Evolutionary conservation across 306 rosid species (phyloP).

Genomic region (Argentina anserina): DNA sequence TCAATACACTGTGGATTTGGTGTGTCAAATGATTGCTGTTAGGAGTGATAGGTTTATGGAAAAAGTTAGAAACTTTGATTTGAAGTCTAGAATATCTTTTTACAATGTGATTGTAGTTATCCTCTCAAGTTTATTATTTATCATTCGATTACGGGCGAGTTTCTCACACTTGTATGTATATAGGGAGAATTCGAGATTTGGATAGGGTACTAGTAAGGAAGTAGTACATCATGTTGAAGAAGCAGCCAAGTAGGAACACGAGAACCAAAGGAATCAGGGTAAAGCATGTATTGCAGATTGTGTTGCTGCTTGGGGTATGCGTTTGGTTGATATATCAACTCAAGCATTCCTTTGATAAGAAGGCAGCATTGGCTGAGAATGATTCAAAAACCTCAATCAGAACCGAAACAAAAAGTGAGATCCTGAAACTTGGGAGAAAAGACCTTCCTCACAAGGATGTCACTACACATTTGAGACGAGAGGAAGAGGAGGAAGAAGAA

Average conservation of each 20-base stretch:
- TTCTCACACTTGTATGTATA: conserved; percentile 16
- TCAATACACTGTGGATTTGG: not conserved
- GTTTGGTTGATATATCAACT: conserved; percentile 94
- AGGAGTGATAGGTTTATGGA: not conserved
- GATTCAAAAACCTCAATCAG: conserved; percentile 30
- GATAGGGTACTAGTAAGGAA: conserved; percentile 16
- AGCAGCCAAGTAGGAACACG: conserved; percentile 51
- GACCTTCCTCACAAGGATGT: conserved; percentile 53
- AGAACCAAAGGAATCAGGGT: conserved; percentile 74
- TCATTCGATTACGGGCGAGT: conserved; percentile 28
- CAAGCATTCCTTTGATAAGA: conserved; percentile 90
- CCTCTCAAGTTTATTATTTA: conserved; percentile 16
- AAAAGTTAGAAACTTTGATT: not conserved
- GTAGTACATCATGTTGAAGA: conserved; percentile 63
- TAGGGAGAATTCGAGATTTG: conserved; percentile 25
- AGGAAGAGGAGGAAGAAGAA: conserved; percentile 78
- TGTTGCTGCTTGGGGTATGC: conserved; percentile 75
- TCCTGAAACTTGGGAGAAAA: conserved; percentile 71
- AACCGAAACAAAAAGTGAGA: conserved; percentile 30
- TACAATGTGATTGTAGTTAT: conserved; percentile 2
- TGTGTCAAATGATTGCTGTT: not conserved
- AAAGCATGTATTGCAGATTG: conserved; percentile 74
- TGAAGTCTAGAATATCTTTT: not conserved
- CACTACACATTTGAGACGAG: conserved; percentile 38
- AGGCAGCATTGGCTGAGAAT: conserved; percentile 52